A percentile compares a stretch with the other conserved stretches of the same genome.
phyloP scores from a whole-genome alignment of 1,139 yeast genomes.

The Lodderomyces jiufengensis region DNA sequence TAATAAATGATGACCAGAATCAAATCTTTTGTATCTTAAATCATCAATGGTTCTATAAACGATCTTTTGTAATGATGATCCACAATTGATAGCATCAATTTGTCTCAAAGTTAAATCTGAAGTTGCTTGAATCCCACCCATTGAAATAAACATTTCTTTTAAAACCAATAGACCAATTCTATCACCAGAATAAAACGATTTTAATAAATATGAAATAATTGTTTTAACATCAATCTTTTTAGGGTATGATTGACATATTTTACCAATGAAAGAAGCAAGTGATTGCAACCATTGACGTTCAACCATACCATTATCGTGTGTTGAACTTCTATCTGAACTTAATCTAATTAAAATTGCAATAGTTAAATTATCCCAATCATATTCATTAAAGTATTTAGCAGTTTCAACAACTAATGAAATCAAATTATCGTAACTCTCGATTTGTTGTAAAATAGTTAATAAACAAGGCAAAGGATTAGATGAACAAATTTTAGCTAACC shows the following conservation, averaged over 20 bases:
- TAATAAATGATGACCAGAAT: constrained; percentile 54
- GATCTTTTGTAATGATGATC: constrained; percentile 50
- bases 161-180: constrained; percentile 65
- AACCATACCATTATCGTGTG: constrained; percentile 77
- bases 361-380: constrained; percentile 85
- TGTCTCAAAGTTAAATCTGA: constrained; percentile 65
- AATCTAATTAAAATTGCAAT: constrained; percentile 71
- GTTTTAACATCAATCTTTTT: constrained; percentile 50
- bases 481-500: constrained; percentile 71
- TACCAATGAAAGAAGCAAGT: constrained; percentile 63
- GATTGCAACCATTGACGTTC: constrained; percentile 87
- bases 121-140: constrained; percentile 79
- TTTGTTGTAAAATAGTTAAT: constrained; percentile 58
- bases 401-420: constrained; percentile 76
- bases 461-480: constrained; percentile 82
- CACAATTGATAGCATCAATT: constrained; percentile 66
- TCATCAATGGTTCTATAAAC: constrained; percentile 66
- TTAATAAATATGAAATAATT: constrained; percentile 57
- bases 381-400: constrained; percentile 70
- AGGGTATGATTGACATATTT: constrained; percentile 52
- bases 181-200: constrained; percentile 62
- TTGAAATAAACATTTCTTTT: constrained; percentile 63
- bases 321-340: constrained; percentile 60
- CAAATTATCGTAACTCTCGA: constrained; percentile 90
- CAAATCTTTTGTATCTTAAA: constrained; percentile 41